Base-by-base conservation (phyloP, 176 grass and related monocot genomes). In the Oryza glaberrima region DNA sequence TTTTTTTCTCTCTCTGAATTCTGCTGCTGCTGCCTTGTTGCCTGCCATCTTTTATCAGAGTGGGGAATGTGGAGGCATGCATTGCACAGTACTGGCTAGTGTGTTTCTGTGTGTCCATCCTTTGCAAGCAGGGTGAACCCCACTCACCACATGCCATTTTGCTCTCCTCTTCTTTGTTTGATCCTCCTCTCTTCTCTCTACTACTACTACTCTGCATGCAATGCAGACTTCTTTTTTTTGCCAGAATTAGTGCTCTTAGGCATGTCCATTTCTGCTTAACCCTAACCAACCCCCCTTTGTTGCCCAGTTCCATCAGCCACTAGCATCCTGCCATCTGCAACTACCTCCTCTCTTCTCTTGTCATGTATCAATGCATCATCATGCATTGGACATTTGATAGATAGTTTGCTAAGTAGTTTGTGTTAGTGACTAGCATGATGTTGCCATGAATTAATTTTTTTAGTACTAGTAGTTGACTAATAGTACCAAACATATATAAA, bases 11-110 rank as follows among this genome's bases (percentile, higher is more conserved):
- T 66, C 28, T 52, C 49, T 52, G 49, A 52, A 52, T 52, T 52
- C 49, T 52, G 49, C 49, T 73, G 69, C 65, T 70, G 7, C 76
- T 82, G 75, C 72, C 56, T 72, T 83, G 80, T 72, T 80, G 75
- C 74, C 82, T 97, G 90, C 84, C 86, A 94, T 90, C 89, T 92
- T 84, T 89, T 80, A 85, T 91, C 83, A 91, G 91, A 91, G 86
- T 83, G 90, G 89, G 86, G 87, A 90, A 97, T 94, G 82, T 92
- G 89, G 89, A 93, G 90, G 88, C 90, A 93, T 92, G 91, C 84
- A 91, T 79, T 51, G 70, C 77, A 88, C 88, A 84, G 84, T 79
- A 28, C 73, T 78, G 81, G 45, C 48, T 89, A 89, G 87, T 70
- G 63, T 78, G 79, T 46, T 32, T 84, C 16, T 77, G 85, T 81